Evolutionary conservation across 1,139 yeast genomes (phyloP).

Genomic region (Candida tetrigidarum): DNA sequence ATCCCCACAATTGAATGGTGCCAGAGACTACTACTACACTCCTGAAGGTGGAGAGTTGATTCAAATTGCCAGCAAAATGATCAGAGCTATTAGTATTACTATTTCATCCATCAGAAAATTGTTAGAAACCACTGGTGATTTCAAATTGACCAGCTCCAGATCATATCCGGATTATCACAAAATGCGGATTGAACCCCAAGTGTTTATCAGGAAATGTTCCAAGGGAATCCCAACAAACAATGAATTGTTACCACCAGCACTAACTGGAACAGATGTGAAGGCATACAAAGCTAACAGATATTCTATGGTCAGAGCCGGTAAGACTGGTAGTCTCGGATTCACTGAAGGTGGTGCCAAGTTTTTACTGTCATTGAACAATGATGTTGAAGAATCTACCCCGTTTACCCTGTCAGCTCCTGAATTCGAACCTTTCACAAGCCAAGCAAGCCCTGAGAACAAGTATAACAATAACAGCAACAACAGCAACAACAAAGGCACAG

Average conservation of each 20-base stretch:
- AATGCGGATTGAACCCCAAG: slow-evolving; percentile 62
- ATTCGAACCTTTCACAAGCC: slow-evolving; percentile 38
- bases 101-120: slow-evolving; percentile 46
- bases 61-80: slow-evolving; percentile 65
- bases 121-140: slow-evolving; percentile 68
- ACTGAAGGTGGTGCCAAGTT: slow-evolving; percentile 65
- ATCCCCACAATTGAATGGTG: slow-evolving; percentile 13
- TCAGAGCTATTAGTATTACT: slow-evolving; percentile 56
- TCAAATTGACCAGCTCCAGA: slow-evolving; percentile 65
- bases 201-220: slow-evolving; percentile 66
- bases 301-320: slow-evolving; percentile 65
- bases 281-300: slow-evolving; percentile 44
- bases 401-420: slow-evolving; percentile 47
- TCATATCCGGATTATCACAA: slow-evolving; percentile 72
- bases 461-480: too few species aligned
- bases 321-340: slow-evolving; percentile 53
- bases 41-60: slow-evolving; percentile 70
- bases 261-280: slow-evolving; percentile 17
- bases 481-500: slow-evolving; percentile 3
- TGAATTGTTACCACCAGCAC: slow-evolving; percentile 15
- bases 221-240: slow-evolving; percentile 58
- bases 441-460: slow-evolving; percentile 13
- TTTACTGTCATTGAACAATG: slow-evolving; percentile 46
- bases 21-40: slow-evolving; percentile 55
- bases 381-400: slow-evolving; percentile 33